Percentiles rank a stretch among this genome's conserved stretches.
Evolutionary conservation across 2,329 filamentous ascomycete genomes (phyloP).

Genomic region (Beauveria australis): DNA sequence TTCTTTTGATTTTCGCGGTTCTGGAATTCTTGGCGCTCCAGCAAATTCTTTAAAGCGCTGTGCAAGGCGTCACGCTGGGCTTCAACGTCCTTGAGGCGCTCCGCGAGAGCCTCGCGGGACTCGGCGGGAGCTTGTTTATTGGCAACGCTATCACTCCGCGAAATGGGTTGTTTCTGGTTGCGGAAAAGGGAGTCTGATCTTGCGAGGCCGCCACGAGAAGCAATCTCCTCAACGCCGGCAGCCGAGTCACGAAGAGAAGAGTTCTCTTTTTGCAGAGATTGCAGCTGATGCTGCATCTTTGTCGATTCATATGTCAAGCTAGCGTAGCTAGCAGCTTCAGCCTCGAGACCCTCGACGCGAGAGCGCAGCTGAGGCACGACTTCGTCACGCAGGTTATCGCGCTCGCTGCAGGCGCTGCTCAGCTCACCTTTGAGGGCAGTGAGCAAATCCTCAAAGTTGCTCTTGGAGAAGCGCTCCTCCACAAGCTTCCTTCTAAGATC

Average conservation of each 20-base stretch:
- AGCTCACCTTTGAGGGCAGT: conserved; percentile 77
- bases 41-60: conserved; percentile 72
- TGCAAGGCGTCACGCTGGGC: conserved; percentile 90
- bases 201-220: conserved; percentile 40
- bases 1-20: conserved; percentile 77
- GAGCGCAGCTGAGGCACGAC: conserved; percentile 71
- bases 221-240: conserved; percentile 13
- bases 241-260: conserved; percentile 42
- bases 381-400: conserved; percentile 86
- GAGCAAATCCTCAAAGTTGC: conserved; percentile 89
- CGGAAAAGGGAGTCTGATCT: conserved; percentile 57
- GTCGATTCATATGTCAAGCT: conserved; percentile 71
- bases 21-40: conserved; percentile 79
- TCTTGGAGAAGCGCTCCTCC: conserved; percentile 80
- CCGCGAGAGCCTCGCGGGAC: conserved; percentile 61
- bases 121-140: conserved; percentile 41
- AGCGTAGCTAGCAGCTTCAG: conserved; percentile 63
- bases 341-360: conserved; percentile 69
- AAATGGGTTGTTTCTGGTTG: conserved; percentile 35
- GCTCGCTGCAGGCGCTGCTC: conserved; percentile 73
- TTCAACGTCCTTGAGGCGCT: conserved; percentile 85
- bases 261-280: conserved; percentile 61
- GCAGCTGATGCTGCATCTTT: conserved; percentile 80
- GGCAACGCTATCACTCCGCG: conserved; percentile 45
- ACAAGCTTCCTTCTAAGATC: conserved; percentile 72